Base-by-base conservation (phyloP, 352 stramenopile species). In the Globisporangium barbulae region DNA sequence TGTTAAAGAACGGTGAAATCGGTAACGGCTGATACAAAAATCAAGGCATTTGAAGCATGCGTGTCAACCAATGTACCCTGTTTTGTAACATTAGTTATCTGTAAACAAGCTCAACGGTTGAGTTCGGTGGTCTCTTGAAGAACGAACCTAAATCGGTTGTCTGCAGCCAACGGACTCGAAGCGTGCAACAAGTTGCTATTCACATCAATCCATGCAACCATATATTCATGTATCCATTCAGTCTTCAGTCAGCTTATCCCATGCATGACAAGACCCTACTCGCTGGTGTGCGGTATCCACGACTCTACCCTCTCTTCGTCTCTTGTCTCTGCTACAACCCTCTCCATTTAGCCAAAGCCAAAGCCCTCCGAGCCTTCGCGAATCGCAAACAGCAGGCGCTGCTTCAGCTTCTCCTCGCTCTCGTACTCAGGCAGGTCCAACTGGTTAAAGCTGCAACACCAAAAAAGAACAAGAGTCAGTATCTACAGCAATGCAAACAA, bases 391-490 rank as follows among this genome's bases (percentile, higher is more conserved):
- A 99, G 64, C 28, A 99, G 71, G 65, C 98, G 98, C 68, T 99
- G 94, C 72, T 94, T 96, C 67, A 99, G 82, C 77, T 98, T 97
- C 47, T 99, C 97, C 70, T 99, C 93, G 68, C 80, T 98, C 48
- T 94, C 91, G 79, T 99, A 99, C 64, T 97, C 90, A 19, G 98
- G 98, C 31, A 99, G 78, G 77, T 99, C 98, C 44, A 99, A 79
- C 60, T 98, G 94, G 76, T 99, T 99, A 73, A 99, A 99, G 79
- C 88, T 96, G 67, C 53, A 68, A 31, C 33, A 42, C 9, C 47
- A 44, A 25, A 31, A 15, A 41, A 39, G 1, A 39, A 56, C 7
- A 30, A 52, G 17, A 7, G 45, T 52, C 72, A 63, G 57, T 31
- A 68, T 31, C 25, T 19, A 7, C 60, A 50, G 0, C 17, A 65